Evolutionary conservation across 768 basidiomycete genomes (phyloP).

Genomic region (Lentinula sp.): DNA sequence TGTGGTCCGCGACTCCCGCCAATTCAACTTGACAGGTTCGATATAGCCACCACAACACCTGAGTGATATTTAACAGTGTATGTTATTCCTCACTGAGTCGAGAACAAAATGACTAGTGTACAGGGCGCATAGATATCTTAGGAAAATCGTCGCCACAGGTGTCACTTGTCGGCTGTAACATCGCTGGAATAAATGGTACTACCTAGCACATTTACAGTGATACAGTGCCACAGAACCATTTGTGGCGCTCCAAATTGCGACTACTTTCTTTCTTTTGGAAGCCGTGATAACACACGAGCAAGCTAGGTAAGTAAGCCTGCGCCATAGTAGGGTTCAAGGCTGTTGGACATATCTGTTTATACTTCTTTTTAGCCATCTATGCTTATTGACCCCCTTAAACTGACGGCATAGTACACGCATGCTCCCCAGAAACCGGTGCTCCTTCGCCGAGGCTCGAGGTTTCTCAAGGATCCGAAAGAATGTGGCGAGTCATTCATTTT

Average conservation of each 20-base stretch:
- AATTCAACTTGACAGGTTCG: no score
- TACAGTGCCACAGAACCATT: neutral
- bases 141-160: neutral
- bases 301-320: neutral
- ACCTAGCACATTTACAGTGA: neutral
- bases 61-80: no score
- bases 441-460: neutral
- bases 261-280: neutral
- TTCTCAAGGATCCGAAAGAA: neutral
- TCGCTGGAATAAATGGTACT: neutral
- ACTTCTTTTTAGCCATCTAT: neutral
- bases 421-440: neutral
- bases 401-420: neutral
- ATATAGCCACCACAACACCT: no score
- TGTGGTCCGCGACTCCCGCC: no score
- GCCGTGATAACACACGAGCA: neutral
- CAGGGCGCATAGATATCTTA: no score
- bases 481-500: neutral
- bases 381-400: neutral
- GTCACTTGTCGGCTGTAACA: neutral
- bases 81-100: no score
- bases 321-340: neutral
- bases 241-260: neutral
- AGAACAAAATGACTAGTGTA: no score
- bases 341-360: neutral